A percentile compares a stretch with the other conserved stretches of the same genome.
Conservation (phyloP, 2,329 filamentous ascomycete species). For the Exophiala bonariae region DNA sequence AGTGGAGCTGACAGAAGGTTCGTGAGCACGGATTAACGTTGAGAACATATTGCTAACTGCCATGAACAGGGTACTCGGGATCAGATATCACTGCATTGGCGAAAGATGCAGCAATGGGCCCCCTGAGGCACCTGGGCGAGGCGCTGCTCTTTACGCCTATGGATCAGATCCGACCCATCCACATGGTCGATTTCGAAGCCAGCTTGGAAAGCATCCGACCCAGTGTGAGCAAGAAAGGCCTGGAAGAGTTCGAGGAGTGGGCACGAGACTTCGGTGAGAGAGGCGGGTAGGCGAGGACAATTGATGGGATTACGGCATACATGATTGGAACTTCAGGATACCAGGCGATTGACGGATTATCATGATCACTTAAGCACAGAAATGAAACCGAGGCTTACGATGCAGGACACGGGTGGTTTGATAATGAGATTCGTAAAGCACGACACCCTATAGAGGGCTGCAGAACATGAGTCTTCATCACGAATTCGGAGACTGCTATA, state of each 20-base stretch:
- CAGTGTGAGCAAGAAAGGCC: constrained; percentile 79
- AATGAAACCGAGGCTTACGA: no score
- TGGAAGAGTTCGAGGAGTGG: constrained; percentile 94
- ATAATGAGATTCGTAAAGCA: no score
- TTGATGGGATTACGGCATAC: no score
- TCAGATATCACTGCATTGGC: constrained; percentile 95
- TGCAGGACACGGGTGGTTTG: no score
- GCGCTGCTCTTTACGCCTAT: constrained; percentile 86
- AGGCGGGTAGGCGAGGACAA: constrained; percentile 61
- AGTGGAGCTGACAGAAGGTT: constrained; percentile 82
- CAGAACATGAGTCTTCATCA: no score
- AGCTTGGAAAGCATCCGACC: constrained; percentile 84
- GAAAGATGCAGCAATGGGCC: constrained; percentile 98
- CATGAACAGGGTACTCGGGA: constrained; percentile 78
- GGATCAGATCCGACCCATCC: constrained; percentile 89
- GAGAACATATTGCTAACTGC: constrained; percentile 16
- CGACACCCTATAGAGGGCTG: no score
- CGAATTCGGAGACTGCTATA: no score
- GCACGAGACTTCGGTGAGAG: constrained; percentile 89
- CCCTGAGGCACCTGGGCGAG: constrained; percentile 84
- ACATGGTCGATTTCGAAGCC: constrained; percentile 76
- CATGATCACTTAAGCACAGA: no score
- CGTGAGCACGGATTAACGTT: constrained; percentile 3
- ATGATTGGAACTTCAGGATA: no score
- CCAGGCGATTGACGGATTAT: no score